A percentile compares a stretch with the other conserved stretches of the same genome.
These are phyloP conservation scores for Tothia fuscella DNA, from an alignment of 2,329 filamentous ascomycete genomes.

Conservation along the genomic window DNA sequence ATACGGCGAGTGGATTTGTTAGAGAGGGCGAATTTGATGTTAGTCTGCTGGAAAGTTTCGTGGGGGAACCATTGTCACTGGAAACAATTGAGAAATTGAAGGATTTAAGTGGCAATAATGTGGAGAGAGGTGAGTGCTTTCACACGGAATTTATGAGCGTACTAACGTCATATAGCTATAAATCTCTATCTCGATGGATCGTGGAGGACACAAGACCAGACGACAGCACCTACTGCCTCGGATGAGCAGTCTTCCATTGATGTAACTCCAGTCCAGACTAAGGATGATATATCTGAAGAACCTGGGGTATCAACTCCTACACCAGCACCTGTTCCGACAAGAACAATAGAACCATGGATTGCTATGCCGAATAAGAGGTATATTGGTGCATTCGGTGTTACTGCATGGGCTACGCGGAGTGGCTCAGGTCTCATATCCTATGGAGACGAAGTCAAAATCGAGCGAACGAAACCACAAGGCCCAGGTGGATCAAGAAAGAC, in stretches of 20 bases:
- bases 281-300: too few relatives aligned
- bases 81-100: slow-evolving; percentile 37
- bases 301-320: slow-evolving; percentile 14
- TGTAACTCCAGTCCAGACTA: slow-evolving; percentile 1
- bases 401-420: slow-evolving; percentile 83
- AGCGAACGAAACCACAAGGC: slow-evolving; percentile 65
- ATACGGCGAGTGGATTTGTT: slow-evolving; percentile 14
- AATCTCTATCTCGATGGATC: slow-evolving; percentile 55
- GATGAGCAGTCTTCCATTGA: not conserved
- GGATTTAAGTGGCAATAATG: slow-evolving; percentile 37
- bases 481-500: slow-evolving; percentile 25
- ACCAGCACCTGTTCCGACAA: slow-evolving; percentile 8
- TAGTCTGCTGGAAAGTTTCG: slow-evolving; percentile 42
- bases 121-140: slow-evolving; percentile 36
- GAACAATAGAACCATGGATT: slow-evolving; percentile 15
- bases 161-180: slow-evolving; percentile 35
- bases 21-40: slow-evolving; percentile 40
- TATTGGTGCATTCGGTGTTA: slow-evolving; percentile 82
- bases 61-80: slow-evolving; percentile 39
- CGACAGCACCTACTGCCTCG: not conserved
- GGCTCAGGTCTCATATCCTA: slow-evolving; percentile 64
- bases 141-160: not conserved
- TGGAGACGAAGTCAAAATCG: slow-evolving; percentile 73
- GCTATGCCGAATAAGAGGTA: slow-evolving; percentile 54
- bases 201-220: slow-evolving; percentile 40